Evolutionary conservation across 306 rosid genomes (phyloP).

Genomic region (Begonia loranthoides): DNA sequence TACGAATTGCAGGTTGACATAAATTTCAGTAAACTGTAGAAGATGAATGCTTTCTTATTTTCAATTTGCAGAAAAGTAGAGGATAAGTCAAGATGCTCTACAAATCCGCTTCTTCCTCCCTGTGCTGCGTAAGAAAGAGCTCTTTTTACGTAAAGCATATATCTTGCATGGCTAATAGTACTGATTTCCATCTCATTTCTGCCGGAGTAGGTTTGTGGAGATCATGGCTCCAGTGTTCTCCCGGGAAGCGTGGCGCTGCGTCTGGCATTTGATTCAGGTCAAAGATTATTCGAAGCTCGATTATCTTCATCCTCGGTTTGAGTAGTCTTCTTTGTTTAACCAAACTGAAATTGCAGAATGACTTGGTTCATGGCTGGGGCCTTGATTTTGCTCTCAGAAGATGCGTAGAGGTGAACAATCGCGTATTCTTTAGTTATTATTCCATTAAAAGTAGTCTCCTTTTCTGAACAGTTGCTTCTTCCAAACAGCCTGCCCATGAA

Average conservation of each 20-base stretch:
- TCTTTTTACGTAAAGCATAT: neutral
- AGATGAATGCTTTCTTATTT: slow-evolving; percentile 5
- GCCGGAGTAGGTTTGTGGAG: slow-evolving; percentile 68
- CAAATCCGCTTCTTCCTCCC: slow-evolving; percentile 84
- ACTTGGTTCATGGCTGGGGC: slow-evolving; percentile 97
- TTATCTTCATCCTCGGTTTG: neutral
- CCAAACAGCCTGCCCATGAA: slow-evolving; percentile 79
- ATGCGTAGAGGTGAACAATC: slow-evolving; percentile 62
- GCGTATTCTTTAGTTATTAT: neutral
- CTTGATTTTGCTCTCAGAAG: slow-evolving; percentile 88
- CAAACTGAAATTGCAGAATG: slow-evolving; percentile 47
- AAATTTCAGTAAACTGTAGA: neutral
- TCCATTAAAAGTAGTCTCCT: neutral
- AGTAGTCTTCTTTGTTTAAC: neutral
- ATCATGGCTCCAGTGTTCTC: slow-evolving; percentile 99
- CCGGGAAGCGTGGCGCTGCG: slow-evolving; percentile 95
- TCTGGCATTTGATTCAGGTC: slow-evolving; percentile 96
- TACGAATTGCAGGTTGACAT: neutral
- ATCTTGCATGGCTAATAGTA: no score
- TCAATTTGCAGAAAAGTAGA: slow-evolving; percentile 43
- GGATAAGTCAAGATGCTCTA: slow-evolving; percentile 92
- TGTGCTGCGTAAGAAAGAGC: slow-evolving; percentile 74
- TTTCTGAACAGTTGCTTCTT: slow-evolving; percentile 1
- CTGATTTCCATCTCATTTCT: neutral
- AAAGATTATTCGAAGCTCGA: neutral